These are phyloP conservation scores for Trichothecium sympodiale DNA, from an alignment of 2,329 filamentous ascomycete species.

Conservation along the genomic window DNA sequence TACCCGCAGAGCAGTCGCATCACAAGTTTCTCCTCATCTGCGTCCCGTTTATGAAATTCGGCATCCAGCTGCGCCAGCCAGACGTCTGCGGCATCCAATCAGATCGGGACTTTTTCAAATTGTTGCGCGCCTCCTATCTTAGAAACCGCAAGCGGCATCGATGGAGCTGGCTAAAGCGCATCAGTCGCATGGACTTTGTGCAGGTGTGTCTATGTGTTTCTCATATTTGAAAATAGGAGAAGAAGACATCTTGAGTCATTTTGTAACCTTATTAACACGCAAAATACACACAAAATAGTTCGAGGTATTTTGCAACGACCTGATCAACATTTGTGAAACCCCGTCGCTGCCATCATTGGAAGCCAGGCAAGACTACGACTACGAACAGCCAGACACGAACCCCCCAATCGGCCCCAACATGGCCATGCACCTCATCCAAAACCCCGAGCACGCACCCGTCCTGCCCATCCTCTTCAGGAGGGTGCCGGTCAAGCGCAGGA, in stretches of 20 bases:
- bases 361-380: background rate
- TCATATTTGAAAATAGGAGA: no score
- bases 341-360: background rate
- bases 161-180: background rate
- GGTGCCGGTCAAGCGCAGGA: background rate
- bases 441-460: background rate
- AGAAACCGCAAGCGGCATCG: background rate
- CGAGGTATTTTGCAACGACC: background rate
- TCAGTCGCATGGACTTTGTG: background rate
- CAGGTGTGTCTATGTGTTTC: background rate
- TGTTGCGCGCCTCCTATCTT: background rate
- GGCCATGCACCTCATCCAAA: background rate
- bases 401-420: constrained; percentile 1
- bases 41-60: background rate
- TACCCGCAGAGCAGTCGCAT: background rate
- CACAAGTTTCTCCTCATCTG: background rate
- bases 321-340: background rate
- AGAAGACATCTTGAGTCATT: no score
- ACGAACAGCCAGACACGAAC: background rate
- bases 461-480: background rate
- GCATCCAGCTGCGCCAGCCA: background rate
- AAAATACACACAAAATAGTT: no score
- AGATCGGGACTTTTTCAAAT: constrained; percentile 1
- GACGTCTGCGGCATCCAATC: background rate
- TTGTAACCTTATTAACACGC: no score